A percentile compares a stretch with the other conserved stretches of the same genome.
Conservation (phyloP, 305 asterid species). For the Fraxinus nigra region DNA sequence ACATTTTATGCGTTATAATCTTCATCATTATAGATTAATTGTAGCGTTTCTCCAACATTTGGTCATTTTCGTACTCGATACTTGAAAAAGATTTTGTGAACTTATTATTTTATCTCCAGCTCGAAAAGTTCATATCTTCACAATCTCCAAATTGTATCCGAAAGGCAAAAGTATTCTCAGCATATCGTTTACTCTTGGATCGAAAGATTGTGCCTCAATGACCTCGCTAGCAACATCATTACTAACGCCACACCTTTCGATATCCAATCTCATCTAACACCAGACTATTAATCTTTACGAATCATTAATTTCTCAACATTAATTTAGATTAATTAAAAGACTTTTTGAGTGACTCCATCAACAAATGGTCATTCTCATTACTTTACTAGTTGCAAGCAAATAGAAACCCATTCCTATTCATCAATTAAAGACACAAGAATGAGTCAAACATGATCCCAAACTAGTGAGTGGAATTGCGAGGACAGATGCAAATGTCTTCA, state of each 20-base stretch:
- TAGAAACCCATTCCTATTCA: not conserved
- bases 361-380: not conserved
- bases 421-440: not conserved
- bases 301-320: not conserved
- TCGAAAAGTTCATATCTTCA: not conserved
- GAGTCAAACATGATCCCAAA: not conserved
- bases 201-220: no score
- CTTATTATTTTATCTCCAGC: no score
- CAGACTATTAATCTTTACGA: not conserved
- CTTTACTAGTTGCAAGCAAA: not conserved
- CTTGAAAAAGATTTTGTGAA: not conserved
- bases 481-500: not conserved
- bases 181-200: not conserved
- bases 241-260: not conserved
- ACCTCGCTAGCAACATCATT: not conserved
- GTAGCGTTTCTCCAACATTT: not conserved
- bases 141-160: not conserved
- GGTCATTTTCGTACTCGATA: not conserved
- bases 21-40: not conserved
- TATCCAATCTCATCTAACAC: not conserved
- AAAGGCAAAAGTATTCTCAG: not conserved
- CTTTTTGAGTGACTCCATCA: not conserved
- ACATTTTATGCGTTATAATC: not conserved
- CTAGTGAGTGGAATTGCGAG: not conserved
- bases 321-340: not conserved